Evolutionary conservation across 495 filamentous ascomycete species (phyloP).

Genomic region (Symbiotaphrina buchneri): DNA sequence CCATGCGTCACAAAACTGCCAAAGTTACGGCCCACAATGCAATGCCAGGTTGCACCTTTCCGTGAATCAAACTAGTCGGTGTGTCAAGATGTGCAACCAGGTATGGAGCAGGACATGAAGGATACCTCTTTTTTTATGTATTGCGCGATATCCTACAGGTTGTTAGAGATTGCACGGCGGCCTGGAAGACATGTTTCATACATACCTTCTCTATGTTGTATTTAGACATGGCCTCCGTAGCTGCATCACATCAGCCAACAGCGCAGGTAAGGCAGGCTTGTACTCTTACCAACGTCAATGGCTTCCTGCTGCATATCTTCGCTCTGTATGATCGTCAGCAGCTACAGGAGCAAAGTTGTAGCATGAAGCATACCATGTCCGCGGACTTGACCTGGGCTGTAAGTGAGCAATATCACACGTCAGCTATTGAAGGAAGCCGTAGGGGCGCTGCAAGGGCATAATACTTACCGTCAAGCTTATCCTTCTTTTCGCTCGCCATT

Average conservation of each 20-base stretch:
- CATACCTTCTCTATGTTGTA: conserved; percentile 81
- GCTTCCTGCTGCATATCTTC: conserved; percentile 95
- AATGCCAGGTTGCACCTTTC: conserved; percentile 94
- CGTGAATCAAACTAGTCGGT: conserved; percentile 56
- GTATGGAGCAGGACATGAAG: neutral
- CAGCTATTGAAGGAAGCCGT: neutral
- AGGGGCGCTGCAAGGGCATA: neutral
- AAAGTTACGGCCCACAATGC: conserved; percentile 95
- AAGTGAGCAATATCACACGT: conserved; percentile 2
- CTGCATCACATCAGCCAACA: conserved; percentile 19
- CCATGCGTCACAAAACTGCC: conserved; percentile 98
- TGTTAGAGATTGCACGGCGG: too few species aligned
- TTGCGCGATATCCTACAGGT: conserved; percentile 73
- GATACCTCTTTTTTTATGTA: conserved; percentile 89
- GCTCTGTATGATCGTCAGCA: conserved; percentile 26
- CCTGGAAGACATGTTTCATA: neutral
- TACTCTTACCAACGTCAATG: conserved; percentile 66
- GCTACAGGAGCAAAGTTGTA: too few species aligned
- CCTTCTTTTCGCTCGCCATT: conserved; percentile 34
- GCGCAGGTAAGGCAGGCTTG: neutral
- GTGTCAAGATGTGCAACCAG: conserved; percentile 1
- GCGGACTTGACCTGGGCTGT: conserved; percentile 88
- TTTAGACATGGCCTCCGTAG: conserved; percentile 82
- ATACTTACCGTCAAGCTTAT: conserved; percentile 42
- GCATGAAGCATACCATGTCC: conserved; percentile 80